Base-by-base conservation (phyloP, 2,329 filamentous ascomycete genomes). In the Colletotrichum aenigma region DNA sequence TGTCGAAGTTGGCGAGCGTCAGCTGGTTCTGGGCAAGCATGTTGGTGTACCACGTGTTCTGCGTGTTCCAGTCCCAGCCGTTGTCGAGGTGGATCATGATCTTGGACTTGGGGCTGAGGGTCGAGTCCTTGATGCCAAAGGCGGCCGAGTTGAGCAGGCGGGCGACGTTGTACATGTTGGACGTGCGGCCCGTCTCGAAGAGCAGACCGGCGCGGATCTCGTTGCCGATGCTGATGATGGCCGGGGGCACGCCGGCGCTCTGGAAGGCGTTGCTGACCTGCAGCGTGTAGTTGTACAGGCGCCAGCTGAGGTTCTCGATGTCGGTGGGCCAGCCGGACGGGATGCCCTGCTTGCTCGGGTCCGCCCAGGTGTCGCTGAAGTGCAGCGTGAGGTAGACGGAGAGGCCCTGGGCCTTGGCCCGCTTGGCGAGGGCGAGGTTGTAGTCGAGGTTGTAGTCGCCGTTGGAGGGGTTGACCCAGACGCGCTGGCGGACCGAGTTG, bases 21-120 rank as follows among this genome's bases (percentile, higher is more conserved):
- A 93, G 85, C 2, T 86, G 86, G 3, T 89, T 92, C 28, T 85
- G 83, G 9, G 81, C 86, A 0, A 93, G 85, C 0, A 93, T 88
- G 4, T 85, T 86, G 28, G 88, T 88, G 84, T 94, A 95, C 83
- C 91, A 94, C 85, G 88, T 92, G 76, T 93, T 84, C 81, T 95
- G 93, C 4, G 89, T 89, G 5, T 84, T 86, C 91, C 91, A 94
- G 77, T 93, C 89, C 92, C 93, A 95, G n/a, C 93, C 93, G 80
- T 94, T 93, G 82, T 95, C 93, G 5, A 95, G 87, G 80, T 95
- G 94, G 55, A 95, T 90, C 91, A 95, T 92, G 82, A 95, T 94
- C 81, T 92, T 90, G 2, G 93, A 92, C 77, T 89, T 88, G 0
- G 89, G 86, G 55, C 82, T 82, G 30, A 94, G 84, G 4, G 83